Evolutionary conservation across 371 early-diverging fungal genomes (phyloP).

Genomic region (Sporodiniella umbellata): DNA sequence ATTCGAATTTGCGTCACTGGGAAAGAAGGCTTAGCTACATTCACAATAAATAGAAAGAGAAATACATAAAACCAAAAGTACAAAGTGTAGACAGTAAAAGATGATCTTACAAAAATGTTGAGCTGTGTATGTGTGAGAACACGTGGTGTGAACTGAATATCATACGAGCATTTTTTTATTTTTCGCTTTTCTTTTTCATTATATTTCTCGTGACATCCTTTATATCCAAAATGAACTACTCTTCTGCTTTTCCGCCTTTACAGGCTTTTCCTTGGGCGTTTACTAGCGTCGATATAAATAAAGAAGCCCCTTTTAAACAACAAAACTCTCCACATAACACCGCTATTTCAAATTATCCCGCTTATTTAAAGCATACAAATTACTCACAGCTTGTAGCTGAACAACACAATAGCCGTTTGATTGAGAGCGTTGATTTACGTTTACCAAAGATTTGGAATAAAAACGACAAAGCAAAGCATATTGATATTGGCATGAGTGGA

Average conservation of each 20-base stretch:
- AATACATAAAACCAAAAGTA: neutral
- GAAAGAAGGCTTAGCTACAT: conserved; percentile 5
- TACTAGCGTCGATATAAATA: neutral
- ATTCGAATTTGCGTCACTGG: conserved; percentile 64
- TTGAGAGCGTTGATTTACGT: conserved; percentile 23
- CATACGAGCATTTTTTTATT: conserved; percentile 6
- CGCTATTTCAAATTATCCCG: conserved; percentile 19
- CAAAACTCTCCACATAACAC: neutral
- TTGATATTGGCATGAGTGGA: conserved; percentile 49
- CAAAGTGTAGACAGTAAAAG: neutral
- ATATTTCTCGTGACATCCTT: conserved; percentile 3
- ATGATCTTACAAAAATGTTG: neutral
- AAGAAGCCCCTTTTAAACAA: neutral
- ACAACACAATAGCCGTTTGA: conserved; percentile 25
- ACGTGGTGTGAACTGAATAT: conserved; percentile 2
- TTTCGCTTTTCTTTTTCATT: neutral
- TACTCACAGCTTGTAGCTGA: conserved; percentile 31
- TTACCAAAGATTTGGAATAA: conserved; percentile 64
- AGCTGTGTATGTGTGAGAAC: neutral
- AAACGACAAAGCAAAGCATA: conserved; percentile 48
- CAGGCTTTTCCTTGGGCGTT: conserved; percentile 13
- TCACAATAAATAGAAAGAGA: neutral
- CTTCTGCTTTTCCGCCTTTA: conserved; percentile 26
- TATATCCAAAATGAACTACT: conserved; percentile 7
- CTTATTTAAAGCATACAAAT: conserved; percentile 30